Base-by-base conservation (phyloP, 345 rosid species). In the Noccaea bulbosa region DNA sequence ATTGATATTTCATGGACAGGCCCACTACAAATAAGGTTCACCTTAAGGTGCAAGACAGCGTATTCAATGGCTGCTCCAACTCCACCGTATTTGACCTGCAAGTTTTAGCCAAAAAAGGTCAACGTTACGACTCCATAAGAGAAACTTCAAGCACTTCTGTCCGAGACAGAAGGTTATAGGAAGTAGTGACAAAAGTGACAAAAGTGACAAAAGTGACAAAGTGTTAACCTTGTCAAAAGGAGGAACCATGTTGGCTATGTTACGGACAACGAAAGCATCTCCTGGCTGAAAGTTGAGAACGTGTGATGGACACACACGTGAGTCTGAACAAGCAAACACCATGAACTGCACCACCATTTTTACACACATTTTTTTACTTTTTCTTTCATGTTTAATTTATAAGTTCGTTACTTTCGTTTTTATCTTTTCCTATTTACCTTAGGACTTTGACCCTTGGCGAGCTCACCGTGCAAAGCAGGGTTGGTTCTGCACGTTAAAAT, bases 1-100 rank as follows among this genome's bases (percentile, higher is more conserved):
- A 41, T 14, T 8, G 3, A 27, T 34, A 20, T 11, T 63, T 61
- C 64, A 15, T 64, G 33, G 38, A 2, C 39, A 40, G 50, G 24
- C 65, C 72, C 34, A 16, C 9, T n/a, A 22, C 12, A 48, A 66
- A 41, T 5, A 16, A 62, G 46, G 53, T 37, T 76, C 64, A 92
- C 98, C 97, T 94, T 94, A 61, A 94, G 95, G 73, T 94, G 99
- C 85, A 94, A 67, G 69, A 94, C 99, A 38, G 96, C 99, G 70
- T 94, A 94, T 65, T 94, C 99, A 35, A 94, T 70, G 16, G 99
- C 97, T 35, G 99, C 46, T 57, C 99, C 99, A 67, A 79, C 82
- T 55, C 96, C 99, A 30, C 90, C 2, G 69, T 87, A 79, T 64
- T 69, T 86, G 34, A 27, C 74, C 81, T 78, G 55, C 11, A 45